Base-by-base conservation (phyloP, 2,329 filamentous ascomycete genomes). In the Tolypocladium guangdongense region DNA sequence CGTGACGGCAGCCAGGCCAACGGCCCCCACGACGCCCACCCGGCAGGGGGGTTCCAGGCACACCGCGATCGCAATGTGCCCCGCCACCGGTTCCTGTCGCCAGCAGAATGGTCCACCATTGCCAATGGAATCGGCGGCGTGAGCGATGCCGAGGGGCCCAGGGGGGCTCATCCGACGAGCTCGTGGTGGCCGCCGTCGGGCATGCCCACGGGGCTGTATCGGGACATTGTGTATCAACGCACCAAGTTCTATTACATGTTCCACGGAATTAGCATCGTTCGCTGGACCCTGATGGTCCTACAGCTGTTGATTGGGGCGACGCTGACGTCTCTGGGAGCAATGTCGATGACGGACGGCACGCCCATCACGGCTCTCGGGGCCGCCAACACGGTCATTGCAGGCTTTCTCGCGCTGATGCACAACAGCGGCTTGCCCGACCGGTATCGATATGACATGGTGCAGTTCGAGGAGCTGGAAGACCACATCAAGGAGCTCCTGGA, bases 401-500 rank as follows among this genome's bases (percentile, higher is more conserved):
- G 77, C 2, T 59, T 79, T 7, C 66, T 80, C 5, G 77, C 75
- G 3, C 65, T 80, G 18, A 59, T 80, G 54, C 76, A 79, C 63
- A 80, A 80, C 60, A 78, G 75, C 55, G 77, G 77, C 1, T 60
- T 80, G 20, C 77, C 77, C 2, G 74, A 78, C 55, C 66, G 76
- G 8, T 78, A 78, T 57, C 70, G 76, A 32, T 72, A 71, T 50
- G 70, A 80, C 59, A 72, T 71, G 58, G 68, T 71, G 32, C 74
- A 79, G 59, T 79, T 78, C 59, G 68, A 69, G 51, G 68, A 72
- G 39, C 66, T 79, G 32, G 76, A 79, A 57, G 74, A 78, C 54
- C 68, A 74, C 58, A 68, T 80, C 59, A 75, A 75, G 60, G 70
- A 74, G 55, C 64, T 80, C 5, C 68, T 80, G 38, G 73, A 78